These are phyloP conservation scores for Ganoderma sinense DNA, from an alignment of 1,284 basidiomycete species.

Conservation along the genomic window DNA sequence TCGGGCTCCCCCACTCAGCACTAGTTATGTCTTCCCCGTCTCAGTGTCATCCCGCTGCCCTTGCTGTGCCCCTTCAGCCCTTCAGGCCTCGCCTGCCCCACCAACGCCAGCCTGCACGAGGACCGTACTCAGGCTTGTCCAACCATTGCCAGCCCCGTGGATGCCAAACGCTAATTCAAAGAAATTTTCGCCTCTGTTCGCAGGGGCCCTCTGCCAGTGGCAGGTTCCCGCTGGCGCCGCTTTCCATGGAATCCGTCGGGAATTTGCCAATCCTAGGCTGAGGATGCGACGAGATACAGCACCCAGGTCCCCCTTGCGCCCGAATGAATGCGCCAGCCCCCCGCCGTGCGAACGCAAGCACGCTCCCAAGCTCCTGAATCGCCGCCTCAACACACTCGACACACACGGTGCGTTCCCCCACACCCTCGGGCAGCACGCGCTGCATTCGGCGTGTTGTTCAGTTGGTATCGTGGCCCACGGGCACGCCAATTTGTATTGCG, in stretches of 20 bases:
- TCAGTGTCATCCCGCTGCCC: neutral
- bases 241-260: conserved; percentile 9
- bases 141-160: neutral
- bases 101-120: neutral
- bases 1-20: neutral
- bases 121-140: neutral
- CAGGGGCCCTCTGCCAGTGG: neutral
- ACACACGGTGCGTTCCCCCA: neutral
- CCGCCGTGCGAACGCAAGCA: neutral
- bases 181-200: conserved; percentile 3
- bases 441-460: neutral
- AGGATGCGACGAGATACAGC: neutral
- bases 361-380: conserved; percentile 2
- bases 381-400: neutral
- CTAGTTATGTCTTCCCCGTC: neutral
- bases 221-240: neutral
- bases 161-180: conserved; percentile 15
- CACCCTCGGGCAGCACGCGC: neutral
- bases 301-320: neutral
- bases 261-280: neutral
- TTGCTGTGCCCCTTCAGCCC: neutral
- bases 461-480: neutral
- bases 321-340: neutral
- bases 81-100: neutral
- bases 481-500: conserved; percentile 5